Percentiles rank a stretch among this genome's conserved stretches.
phyloP scores from a whole-genome alignment of 2,329 filamentous ascomycete species.

The Peltaster fructicola region DNA sequence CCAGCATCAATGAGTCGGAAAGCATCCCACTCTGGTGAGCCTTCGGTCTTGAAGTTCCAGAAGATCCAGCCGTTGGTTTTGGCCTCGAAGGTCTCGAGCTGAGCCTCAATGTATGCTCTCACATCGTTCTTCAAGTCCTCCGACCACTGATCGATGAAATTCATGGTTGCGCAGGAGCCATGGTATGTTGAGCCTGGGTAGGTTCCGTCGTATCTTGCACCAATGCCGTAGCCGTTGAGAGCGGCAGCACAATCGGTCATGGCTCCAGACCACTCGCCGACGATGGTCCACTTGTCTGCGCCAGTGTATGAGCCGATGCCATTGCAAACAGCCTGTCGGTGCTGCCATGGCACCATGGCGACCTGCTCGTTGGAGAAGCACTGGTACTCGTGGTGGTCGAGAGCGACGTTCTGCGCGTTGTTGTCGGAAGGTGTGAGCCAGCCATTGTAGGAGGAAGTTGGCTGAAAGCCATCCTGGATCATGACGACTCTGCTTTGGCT shows the following conservation, averaged over 20 bases:
- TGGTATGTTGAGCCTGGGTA: slow-evolving; percentile 30
- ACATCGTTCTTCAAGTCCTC: slow-evolving; percentile 28
- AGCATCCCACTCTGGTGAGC: slow-evolving; percentile 32
- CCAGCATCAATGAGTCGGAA: slow-evolving; percentile 29
- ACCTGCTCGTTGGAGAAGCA: slow-evolving; percentile 38
- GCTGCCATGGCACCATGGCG: slow-evolving; percentile 32
- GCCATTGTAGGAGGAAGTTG: slow-evolving; percentile 41
- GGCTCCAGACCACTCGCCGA: slow-evolving; percentile 31
- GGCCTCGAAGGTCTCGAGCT: slow-evolving; percentile 34
- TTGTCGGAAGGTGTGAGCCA: slow-evolving; percentile 36
- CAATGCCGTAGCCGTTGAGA: slow-evolving; percentile 37
- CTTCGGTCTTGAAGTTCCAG: slow-evolving; percentile 41
- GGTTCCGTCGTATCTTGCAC: slow-evolving; percentile 42
- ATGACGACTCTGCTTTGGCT: slow-evolving; percentile 28
- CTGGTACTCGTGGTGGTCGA: slow-evolving; percentile 56
- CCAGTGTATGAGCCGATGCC: slow-evolving; percentile 29
- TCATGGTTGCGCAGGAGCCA: slow-evolving; percentile 37
- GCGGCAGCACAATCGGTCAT: slow-evolving; percentile 36
- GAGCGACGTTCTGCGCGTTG: slow-evolving; percentile 35
- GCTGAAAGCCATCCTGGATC: slow-evolving; percentile 39
- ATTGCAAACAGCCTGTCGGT: slow-evolving; percentile 39
- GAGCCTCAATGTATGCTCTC: slow-evolving; percentile 36
- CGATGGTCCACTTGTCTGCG: slow-evolving; percentile 26
- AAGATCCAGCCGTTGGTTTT: slow-evolving; percentile 37
- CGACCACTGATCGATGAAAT: slow-evolving; percentile 30